phyloP scores from a whole-genome alignment of 2,329 filamentous ascomycete genomes.

The Eurotiales sp. region DNA sequence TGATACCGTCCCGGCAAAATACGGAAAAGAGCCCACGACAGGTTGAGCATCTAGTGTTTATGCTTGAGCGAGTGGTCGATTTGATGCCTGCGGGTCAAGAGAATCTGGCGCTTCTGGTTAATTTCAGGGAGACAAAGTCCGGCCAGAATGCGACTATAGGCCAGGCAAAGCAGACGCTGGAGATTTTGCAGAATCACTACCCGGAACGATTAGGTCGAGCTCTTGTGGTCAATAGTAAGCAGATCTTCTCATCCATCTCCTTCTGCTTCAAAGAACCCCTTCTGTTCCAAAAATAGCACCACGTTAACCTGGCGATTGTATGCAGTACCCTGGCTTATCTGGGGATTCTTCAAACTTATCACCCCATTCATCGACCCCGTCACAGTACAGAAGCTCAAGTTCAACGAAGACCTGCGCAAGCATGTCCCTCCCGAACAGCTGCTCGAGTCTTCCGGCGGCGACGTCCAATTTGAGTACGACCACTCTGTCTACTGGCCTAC shows the following conservation, averaged over 20 bases:
- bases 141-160: conserved; percentile 72
- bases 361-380: conserved; percentile 93
- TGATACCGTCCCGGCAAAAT: conserved; percentile 88
- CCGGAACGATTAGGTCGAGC: conserved; percentile 87
- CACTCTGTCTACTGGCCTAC: conserved; percentile 87
- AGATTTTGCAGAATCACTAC: conserved; percentile 93
- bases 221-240: conserved; percentile 79
- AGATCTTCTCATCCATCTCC: background rate
- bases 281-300: background rate
- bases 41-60: conserved; percentile 90
- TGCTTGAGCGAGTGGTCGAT: conserved; percentile 87
- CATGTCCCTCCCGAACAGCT: conserved; percentile 81
- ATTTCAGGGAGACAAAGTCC: conserved; percentile 77
- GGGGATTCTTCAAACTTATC: conserved; percentile 93
- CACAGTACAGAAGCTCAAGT: conserved; percentile 92
- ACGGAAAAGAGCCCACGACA: conserved; percentile 81
- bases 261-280: background rate
- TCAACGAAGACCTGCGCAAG: conserved; percentile 84
- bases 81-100: conserved; percentile 85
- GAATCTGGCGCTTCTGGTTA: conserved; percentile 80
- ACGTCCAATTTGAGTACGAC: conserved; percentile 87
- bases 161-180: conserved; percentile 76
- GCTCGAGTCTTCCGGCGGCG: conserved; percentile 72
- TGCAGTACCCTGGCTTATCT: conserved; percentile 82
- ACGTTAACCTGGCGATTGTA: background rate